Conservation (phyloP, 1,284 basidiomycete genomes). For the Baeospora myosura region DNA sequence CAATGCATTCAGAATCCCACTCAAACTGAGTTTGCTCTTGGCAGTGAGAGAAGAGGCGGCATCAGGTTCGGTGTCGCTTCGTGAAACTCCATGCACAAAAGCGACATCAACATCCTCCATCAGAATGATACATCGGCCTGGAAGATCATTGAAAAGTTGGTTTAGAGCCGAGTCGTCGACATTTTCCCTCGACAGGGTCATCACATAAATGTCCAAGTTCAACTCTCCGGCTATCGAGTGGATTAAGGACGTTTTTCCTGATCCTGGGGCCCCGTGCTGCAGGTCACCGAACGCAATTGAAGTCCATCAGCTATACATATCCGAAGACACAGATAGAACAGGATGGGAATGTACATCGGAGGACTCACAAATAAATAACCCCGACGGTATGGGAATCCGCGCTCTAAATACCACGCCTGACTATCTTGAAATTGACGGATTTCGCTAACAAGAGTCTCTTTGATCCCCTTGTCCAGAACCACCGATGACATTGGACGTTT, state of each 20-base stretch:
- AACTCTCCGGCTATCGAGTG: constrained; percentile 73
- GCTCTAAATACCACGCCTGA: constrained; percentile 60
- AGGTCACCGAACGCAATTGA: too few relatives aligned
- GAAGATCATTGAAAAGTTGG: constrained; percentile 57
- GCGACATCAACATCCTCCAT: constrained; percentile 81
- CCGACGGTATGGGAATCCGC: constrained; percentile 67
- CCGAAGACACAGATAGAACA: neutral
- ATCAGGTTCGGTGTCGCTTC: constrained; percentile 24
- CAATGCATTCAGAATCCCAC: constrained; percentile 66
- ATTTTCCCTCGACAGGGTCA: constrained; percentile 64
- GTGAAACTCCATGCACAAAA: constrained; percentile 51
- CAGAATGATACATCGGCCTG: constrained; percentile 63
- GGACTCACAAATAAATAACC: constrained; percentile 57
- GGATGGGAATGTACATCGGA: neutral
- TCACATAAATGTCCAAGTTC: constrained; percentile 64
- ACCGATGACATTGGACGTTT: constrained; percentile 62
- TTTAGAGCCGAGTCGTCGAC: constrained; percentile 61
- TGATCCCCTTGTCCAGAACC: constrained; percentile 58
- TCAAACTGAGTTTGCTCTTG: constrained; percentile 45
- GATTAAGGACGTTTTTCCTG: constrained; percentile 71
- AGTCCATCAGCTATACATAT: too few relatives aligned
- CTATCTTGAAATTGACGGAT: constrained; percentile 59
- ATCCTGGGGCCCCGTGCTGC: constrained; percentile 65
- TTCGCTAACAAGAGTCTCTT: constrained; percentile 57
- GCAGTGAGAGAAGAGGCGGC: constrained; percentile 8